These are phyloP conservation scores for Drechslera avenae DNA, from an alignment of 2,329 filamentous ascomycete species.

Conservation along the genomic window DNA sequence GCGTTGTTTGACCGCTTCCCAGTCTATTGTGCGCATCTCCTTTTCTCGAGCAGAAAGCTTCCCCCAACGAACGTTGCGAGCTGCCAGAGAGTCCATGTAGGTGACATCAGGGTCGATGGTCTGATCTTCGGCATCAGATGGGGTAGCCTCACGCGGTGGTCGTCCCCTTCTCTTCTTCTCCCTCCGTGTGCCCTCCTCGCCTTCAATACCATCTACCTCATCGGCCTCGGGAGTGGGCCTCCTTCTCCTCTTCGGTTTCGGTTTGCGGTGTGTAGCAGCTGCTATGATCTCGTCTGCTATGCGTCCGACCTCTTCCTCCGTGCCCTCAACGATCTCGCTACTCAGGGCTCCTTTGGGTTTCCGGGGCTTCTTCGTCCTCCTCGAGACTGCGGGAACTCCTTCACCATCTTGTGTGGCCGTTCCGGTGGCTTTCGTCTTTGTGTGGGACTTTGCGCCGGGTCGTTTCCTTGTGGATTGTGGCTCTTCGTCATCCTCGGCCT, in stretches of 20 bases:
- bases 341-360: conserved; percentile 28
- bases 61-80: conserved; percentile 66
- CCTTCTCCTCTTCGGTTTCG: conserved; percentile 25
- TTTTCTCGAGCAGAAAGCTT: conserved; percentile 76
- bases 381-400: conserved; percentile 19
- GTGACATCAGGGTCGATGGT: conserved; percentile 68
- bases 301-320: conserved; percentile 15
- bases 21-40: conserved; percentile 71
- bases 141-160: conserved; percentile 38
- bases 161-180: conserved; percentile 34
- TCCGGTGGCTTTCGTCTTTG: conserved; percentile 23
- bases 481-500: conserved; percentile 13
- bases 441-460: conserved; percentile 22
- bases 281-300: conserved; percentile 17
- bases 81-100: conserved; percentile 75
- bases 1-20: conserved; percentile 55
- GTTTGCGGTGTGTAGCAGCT: conserved; percentile 18
- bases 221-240: conserved; percentile 18
- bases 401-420: conserved; percentile 16
- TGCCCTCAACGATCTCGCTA: conserved; percentile 11
- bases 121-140: conserved; percentile 46
- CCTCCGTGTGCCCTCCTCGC: conserved; percentile 10
- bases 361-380: conserved; percentile 38
- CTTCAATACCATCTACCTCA: conserved; percentile 10
- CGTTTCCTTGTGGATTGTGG: conserved; percentile 14